Percentiles rank a stretch among this genome's conserved stretches.
Conservation (phyloP, 1,284 basidiomycete species). For the Pterulicium gracile region DNA sequence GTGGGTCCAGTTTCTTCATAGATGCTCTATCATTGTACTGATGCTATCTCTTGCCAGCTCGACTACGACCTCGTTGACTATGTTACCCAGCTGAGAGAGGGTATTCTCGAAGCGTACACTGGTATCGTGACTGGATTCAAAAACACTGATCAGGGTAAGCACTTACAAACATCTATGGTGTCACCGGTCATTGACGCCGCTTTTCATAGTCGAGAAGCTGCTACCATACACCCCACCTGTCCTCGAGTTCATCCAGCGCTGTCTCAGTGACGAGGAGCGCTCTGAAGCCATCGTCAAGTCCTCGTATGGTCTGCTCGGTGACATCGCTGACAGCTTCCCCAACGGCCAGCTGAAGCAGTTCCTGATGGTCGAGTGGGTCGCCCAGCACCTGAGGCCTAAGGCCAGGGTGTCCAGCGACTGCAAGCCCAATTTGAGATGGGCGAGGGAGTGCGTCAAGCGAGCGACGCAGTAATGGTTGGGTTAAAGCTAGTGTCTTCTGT, state of each 20-base stretch:
- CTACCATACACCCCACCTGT: constrained; percentile 71
- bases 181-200: constrained; percentile 8
- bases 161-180: not conserved
- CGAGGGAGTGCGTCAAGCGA: constrained; percentile 39
- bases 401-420: constrained; percentile 56
- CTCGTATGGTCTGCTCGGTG: constrained; percentile 81
- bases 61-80: constrained; percentile 92
- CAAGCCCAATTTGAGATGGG: constrained; percentile 76
- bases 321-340: constrained; percentile 83
- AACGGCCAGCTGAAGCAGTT: constrained; percentile 73
- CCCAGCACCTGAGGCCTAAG: constrained; percentile 64
- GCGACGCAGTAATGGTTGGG: not conserved
- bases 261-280: constrained; percentile 76
- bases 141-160: constrained; percentile 65
- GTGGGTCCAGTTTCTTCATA: constrained; percentile 32
- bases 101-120: constrained; percentile 94
- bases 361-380: constrained; percentile 77
- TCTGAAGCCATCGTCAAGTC: constrained; percentile 73
- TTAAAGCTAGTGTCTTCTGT: not conserved
- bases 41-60: constrained; percentile 31
- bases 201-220: constrained; percentile 44
- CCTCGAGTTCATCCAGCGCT: constrained; percentile 75
- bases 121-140: constrained; percentile 90
- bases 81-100: constrained; percentile 83
- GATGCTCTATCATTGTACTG: not conserved